Evolutionary conservation across 306 rosid species (phyloP).

Genomic region (Astragalus glycyphyllos): DNA sequence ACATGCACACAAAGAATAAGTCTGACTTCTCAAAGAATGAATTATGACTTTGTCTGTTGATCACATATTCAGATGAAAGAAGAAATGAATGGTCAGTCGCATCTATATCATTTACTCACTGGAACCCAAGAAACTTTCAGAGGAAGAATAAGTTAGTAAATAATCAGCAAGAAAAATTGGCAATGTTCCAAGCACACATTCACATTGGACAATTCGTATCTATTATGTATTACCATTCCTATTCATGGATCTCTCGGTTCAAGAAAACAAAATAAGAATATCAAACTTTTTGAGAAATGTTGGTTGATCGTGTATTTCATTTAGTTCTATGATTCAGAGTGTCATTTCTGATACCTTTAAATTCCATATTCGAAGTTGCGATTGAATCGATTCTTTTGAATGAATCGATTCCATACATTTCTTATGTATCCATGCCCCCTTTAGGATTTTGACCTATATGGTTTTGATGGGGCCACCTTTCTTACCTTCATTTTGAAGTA

Average conservation of each 20-base stretch:
- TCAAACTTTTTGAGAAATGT: too few relatives aligned
- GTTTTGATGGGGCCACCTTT: neutral
- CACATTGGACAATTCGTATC: too few relatives aligned
- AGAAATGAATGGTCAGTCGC: slow-evolving; percentile 17
- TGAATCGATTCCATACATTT: too few relatives aligned
- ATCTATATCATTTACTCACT: slow-evolving; percentile 10
- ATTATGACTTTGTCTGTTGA: slow-evolving; percentile 72
- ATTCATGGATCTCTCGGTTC: too few relatives aligned
- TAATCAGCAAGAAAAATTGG: neutral
- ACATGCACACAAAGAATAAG: slow-evolving; percentile 74
- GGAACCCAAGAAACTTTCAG: slow-evolving; percentile 6
- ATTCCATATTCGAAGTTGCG: too few relatives aligned
- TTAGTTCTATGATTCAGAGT: too few relatives aligned
- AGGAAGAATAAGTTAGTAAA: neutral
- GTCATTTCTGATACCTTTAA: too few relatives aligned
- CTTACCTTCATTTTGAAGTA: slow-evolving; percentile 22
- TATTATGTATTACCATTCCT: too few relatives aligned
- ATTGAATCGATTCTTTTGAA: too few relatives aligned
- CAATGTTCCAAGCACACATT: slow-evolving; percentile 1
- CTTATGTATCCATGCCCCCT: neutral
- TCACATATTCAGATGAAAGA: slow-evolving; percentile 33
- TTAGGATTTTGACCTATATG: neutral
- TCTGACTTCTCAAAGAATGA: slow-evolving; percentile 83
- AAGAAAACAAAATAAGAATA: too few relatives aligned
- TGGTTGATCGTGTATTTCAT: too few relatives aligned